Percentiles rank a stretch among this genome's conserved stretches.
phyloP scores from a whole-genome alignment of 2,329 filamentous ascomycete species.

The Alternaria ventricosa region DNA sequence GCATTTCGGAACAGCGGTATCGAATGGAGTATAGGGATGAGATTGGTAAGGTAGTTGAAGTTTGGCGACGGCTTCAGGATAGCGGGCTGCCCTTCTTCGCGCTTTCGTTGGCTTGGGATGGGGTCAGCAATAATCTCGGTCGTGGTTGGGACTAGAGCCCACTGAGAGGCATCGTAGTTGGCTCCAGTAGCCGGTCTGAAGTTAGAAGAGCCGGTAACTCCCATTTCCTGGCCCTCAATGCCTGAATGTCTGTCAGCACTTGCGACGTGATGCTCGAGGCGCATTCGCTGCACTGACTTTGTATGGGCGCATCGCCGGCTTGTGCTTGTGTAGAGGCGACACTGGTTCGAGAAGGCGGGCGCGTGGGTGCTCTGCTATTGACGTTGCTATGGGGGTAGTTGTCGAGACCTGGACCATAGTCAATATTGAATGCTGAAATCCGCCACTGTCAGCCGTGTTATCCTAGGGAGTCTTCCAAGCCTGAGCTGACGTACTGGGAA shows the following conservation, averaged over 20 bases:
- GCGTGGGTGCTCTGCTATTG: conserved; percentile 44
- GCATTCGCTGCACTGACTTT: conserved; percentile 34
- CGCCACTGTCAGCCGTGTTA: conserved; percentile 22
- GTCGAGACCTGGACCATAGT: conserved; percentile 39
- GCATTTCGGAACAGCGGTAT: conserved; percentile 66
- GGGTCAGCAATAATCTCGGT: conserved; percentile 61
- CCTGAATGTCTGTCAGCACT: conserved; percentile 33
- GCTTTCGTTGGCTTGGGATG: conserved; percentile 55
- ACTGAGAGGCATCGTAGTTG: conserved; percentile 60
- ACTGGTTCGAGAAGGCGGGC: conserved; percentile 46
- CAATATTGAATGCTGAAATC: conserved; percentile 44
- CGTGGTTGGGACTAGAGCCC: conserved; percentile 62
- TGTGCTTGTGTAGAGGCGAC: conserved; percentile 37
- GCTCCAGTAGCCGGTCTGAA: conserved; percentile 64
- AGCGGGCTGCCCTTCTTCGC: conserved; percentile 58
- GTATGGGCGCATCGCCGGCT: conserved; percentile 39
- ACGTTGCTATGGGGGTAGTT: conserved; percentile 40
- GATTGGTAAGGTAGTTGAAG: conserved; percentile 61
- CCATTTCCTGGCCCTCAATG: conserved; percentile 60
- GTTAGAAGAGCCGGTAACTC: conserved; percentile 54
- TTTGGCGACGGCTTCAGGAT: conserved; percentile 64
- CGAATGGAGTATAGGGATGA: conserved; percentile 67
- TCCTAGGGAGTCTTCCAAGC: not conserved
- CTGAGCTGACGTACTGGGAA: conserved; percentile 37
- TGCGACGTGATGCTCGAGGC: not conserved